Conservation (phyloP, 1,139 yeast genomes). For the Candida pseudoviswanathii region DNA sequence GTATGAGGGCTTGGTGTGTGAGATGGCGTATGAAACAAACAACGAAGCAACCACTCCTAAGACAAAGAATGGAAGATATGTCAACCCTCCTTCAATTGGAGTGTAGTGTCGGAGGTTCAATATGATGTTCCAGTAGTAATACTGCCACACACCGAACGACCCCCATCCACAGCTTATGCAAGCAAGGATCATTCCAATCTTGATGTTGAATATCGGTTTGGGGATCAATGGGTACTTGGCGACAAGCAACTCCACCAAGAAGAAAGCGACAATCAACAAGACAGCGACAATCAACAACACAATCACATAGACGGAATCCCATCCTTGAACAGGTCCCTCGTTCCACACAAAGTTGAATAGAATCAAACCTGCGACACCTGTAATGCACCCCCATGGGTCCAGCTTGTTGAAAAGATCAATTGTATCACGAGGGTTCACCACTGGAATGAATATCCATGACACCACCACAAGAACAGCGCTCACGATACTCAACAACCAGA, state of each 20-base stretch:
- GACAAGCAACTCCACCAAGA: constrained; percentile 28
- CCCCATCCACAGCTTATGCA: constrained; percentile 57
- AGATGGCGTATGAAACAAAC: constrained; percentile 43
- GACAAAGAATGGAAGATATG: constrained; percentile 48
- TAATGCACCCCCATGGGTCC: constrained; percentile 48
- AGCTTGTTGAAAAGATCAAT: constrained; percentile 19
- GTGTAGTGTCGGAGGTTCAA: constrained; percentile 47
- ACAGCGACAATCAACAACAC: constrained; percentile 46
- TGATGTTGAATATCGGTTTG: constrained; percentile 36
- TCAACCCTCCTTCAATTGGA: constrained; percentile 44
- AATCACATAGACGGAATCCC: constrained; percentile 49
- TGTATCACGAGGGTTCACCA: not conserved
- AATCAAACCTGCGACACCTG: constrained; percentile 51
- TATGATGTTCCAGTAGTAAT: constrained; percentile 43
- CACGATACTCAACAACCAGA: constrained; percentile 45
- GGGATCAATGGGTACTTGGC: constrained; percentile 50
- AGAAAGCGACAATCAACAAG: constrained; percentile 32
- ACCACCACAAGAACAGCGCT: constrained; percentile 29
- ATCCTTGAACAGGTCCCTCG: constrained; percentile 57
- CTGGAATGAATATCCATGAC: constrained; percentile 40
- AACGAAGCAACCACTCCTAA: constrained; percentile 51
- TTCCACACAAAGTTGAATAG: constrained; percentile 55
- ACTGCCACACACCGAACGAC: constrained; percentile 56
- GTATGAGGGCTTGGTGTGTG: constrained; percentile 45
- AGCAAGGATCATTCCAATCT: constrained; percentile 38